A percentile compares a stretch with the other conserved stretches of the same genome.
phyloP scores from a whole-genome alignment of 371 early-diverging fungal species.

The Mortierella sp. region DNA sequence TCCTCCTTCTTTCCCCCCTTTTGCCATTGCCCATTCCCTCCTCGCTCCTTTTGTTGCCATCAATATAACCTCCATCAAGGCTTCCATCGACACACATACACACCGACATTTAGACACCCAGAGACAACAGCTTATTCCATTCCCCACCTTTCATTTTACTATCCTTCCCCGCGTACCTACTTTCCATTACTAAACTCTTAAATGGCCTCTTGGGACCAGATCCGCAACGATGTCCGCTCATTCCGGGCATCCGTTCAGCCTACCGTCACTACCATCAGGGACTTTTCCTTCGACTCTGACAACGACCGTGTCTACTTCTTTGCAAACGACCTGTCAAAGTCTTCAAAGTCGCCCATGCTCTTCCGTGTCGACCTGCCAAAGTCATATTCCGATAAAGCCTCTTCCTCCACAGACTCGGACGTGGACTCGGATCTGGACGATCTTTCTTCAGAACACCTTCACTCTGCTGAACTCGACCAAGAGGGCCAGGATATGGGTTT shows the following conservation, averaged over 20 bases:
- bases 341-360: slow-evolving; percentile 59
- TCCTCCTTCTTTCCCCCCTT: background rate
- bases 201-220: slow-evolving; percentile 68
- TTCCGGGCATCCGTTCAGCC: slow-evolving; percentile 64
- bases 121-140: background rate
- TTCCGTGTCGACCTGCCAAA: slow-evolving; percentile 57
- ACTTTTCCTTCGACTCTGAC: slow-evolving; percentile 68
- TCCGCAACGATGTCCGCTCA: slow-evolving; percentile 70
- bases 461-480: slow-evolving; percentile 8
- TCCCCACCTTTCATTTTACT: background rate
- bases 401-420: slow-evolving; percentile 13
- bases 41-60: background rate
- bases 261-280: slow-evolving; percentile 64
- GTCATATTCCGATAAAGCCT: slow-evolving; percentile 10
- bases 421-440: slow-evolving; percentile 12
- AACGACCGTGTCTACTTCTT: slow-evolving; percentile 69
- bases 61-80: background rate
- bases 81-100: background rate
- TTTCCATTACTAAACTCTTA: background rate
- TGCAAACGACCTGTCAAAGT: slow-evolving; percentile 64
- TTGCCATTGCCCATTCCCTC: no score
- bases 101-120: background rate
- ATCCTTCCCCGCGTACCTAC: background rate
- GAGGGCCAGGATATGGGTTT: slow-evolving; percentile 43
- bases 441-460: background rate